Evolutionary conservation across 805 yeast species (phyloP).

Genomic region (Candida peoriensis): DNA sequence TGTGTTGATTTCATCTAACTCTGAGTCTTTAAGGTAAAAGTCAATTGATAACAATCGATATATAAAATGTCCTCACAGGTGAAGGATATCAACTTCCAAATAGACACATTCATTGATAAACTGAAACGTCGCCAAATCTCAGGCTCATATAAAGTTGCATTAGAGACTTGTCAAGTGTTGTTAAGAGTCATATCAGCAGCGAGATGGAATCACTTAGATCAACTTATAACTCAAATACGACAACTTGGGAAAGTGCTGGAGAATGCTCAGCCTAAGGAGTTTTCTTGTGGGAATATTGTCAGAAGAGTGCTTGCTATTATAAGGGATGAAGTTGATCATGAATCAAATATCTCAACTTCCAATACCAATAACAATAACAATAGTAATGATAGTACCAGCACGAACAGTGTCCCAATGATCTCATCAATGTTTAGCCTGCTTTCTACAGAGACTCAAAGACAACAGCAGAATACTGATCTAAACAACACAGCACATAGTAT

Average conservation of each 20-base stretch:
- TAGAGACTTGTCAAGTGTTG: conserved; percentile 80
- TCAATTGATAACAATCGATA: background rate
- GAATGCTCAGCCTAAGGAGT: conserved; percentile 84
- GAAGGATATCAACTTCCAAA: conserved; percentile 34
- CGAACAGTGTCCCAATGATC: conserved; percentile 46
- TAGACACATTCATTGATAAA: conserved; percentile 42
- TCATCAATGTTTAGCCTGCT: conserved; percentile 84
- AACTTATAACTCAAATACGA: conserved; percentile 67
- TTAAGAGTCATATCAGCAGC: conserved; percentile 87
- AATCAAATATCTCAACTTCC: too few species aligned
- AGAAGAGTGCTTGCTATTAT: conserved; percentile 83
- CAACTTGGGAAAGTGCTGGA: conserved; percentile 64
- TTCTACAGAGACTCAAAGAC: conserved; percentile 36
- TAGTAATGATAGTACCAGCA: conserved; percentile 27
- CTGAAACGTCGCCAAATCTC: conserved; percentile 80
- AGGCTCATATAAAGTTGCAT: conserved; percentile 79
- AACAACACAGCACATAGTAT: background rate
- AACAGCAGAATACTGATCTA: conserved; percentile 14
- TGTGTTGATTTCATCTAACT: too few species aligned
- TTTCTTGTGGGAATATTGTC: conserved; percentile 84
- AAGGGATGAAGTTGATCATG: conserved; percentile 74
- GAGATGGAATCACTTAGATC: conserved; percentile 77
- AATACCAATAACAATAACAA: too few species aligned
- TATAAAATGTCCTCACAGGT: conserved; percentile 15
- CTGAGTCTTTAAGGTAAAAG: too few species aligned